Conservation (phyloP, 306 rosid genomes). For the Senna siamea region DNA sequence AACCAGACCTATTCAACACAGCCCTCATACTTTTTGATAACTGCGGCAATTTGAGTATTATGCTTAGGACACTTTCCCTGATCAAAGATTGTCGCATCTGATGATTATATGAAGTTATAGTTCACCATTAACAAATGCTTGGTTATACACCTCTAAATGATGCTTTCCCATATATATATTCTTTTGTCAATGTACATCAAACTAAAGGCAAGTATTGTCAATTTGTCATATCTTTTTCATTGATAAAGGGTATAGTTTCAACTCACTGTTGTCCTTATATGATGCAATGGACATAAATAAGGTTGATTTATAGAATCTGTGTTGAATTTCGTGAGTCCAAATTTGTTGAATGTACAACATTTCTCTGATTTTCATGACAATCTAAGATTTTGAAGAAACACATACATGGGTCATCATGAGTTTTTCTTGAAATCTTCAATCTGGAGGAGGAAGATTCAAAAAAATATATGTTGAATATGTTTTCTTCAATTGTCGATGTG, state of each 20-base stretch:
- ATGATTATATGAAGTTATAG: too few relatives aligned
- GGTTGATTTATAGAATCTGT: not conserved
- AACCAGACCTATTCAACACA: not conserved
- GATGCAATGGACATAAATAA: not conserved
- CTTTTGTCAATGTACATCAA: too few relatives aligned
- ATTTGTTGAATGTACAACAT: not conserved
- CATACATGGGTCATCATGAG: not conserved
- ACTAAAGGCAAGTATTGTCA: not conserved
- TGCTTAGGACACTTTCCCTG: not conserved
- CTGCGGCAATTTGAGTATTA: not conserved
- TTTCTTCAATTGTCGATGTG: constrained; percentile 23
- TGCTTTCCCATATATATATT: too few relatives aligned
- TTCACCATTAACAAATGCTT: too few relatives aligned
- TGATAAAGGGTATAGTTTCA: not conserved
- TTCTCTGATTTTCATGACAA: not conserved
- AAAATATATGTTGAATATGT: not conserved
- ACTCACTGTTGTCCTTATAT: not conserved
- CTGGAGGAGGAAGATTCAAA: not conserved
- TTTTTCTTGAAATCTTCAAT: not conserved
- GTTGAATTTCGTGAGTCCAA: not conserved
- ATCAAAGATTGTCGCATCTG: too few relatives aligned
- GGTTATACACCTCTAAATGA: too few relatives aligned
- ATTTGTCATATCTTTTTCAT: not conserved
- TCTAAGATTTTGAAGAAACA: not conserved
- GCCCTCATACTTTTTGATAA: not conserved